Percentiles rank a stretch among this genome's conserved stretches.
These are phyloP conservation scores for Stellera chamaejasme DNA, from an alignment of 345 rosid species.

Conservation along the genomic window DNA sequence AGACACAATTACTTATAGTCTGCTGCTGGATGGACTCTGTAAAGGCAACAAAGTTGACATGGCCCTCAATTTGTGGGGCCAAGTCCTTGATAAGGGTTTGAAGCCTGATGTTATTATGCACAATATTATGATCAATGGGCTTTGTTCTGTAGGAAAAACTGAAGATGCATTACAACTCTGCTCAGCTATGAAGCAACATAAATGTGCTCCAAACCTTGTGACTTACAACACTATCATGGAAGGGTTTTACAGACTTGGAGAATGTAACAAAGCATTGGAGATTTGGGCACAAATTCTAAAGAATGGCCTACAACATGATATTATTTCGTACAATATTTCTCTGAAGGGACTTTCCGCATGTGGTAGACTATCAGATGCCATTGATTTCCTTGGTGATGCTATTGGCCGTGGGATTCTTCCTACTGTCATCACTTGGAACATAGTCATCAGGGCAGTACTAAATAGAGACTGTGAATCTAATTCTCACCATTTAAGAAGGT, in stretches of 20 bases:
- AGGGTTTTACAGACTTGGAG: slow-evolving; percentile 60
- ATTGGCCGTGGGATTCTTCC: slow-evolving; percentile 52
- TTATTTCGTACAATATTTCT: slow-evolving; percentile 69
- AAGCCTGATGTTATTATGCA: slow-evolving; percentile 65
- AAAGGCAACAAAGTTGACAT: slow-evolving; percentile 50
- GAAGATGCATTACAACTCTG: slow-evolving; percentile 54
- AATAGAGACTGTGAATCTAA: slow-evolving; percentile 16
- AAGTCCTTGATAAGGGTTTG: slow-evolving; percentile 42
- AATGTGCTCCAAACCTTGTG: slow-evolving; percentile 66
- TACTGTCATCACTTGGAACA: slow-evolving; percentile 64
- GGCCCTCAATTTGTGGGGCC: slow-evolving; percentile 65
- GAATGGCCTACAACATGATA: slow-evolving; percentile 57
- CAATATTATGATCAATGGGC: slow-evolving; percentile 75
- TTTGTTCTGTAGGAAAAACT: slow-evolving; percentile 66
- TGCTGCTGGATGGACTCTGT: slow-evolving; percentile 68
- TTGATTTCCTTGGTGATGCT: slow-evolving; percentile 59
- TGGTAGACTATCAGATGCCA: slow-evolving; percentile 46
- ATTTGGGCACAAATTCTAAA: slow-evolving; percentile 56
- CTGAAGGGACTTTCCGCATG: slow-evolving; percentile 76
- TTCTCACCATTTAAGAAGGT: neutral
- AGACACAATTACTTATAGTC: slow-evolving; percentile 69
- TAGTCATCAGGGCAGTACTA: slow-evolving; percentile 67
- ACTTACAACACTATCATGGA: slow-evolving; percentile 80
- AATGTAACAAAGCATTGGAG: slow-evolving; percentile 45
- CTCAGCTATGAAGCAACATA: slow-evolving; percentile 44